Base-by-base conservation (phyloP, 2,329 filamentous ascomycete species). In the Curvularia sp. region DNA sequence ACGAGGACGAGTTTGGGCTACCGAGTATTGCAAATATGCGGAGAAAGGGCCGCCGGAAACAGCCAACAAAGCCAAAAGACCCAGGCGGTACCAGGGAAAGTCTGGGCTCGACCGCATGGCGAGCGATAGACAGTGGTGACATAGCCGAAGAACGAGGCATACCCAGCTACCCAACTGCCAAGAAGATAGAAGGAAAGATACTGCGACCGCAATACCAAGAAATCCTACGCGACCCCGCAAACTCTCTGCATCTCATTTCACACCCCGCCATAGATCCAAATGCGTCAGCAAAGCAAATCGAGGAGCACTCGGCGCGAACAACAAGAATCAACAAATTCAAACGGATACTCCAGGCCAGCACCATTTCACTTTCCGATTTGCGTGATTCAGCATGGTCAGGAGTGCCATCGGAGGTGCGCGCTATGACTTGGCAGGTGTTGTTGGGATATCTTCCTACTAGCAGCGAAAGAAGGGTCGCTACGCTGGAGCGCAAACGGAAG, bases 281-380 rank as follows among this genome's bases (percentile, higher is more conserved):
- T 72, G 92, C 93, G 2, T 86, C 88, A 0, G 84, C 89, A 1
- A 98, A 96, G 75, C 92, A 97, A 73, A 83, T 89, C 18, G 94
- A 98, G 73, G 89, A 89, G 12, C 89, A 96, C 73, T 93, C 91
- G 56, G 90, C 93, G 44, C 88, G 92, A 60, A 95, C 97, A 69
- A 90, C 91, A 6, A 89, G 95, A 62, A 99, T 99, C 75, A 97
- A 99, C 80, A 98, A 98, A 75, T 99, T 99, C 81, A 99, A 99
- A 78, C 90, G 90, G 69, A 91, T 99, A 52, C 83, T 99, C 6
- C 95, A 99, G 79, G 88, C 94, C 22, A 97, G 92, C 41, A 93
- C 91, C 1, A 95, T 99, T 68, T 89, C 92, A 1, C 80, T 98
- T 2, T 82, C 89, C 18, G 94, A 98, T 53, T 83, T 99, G 24